Base-by-base conservation (phyloP, 805 yeast genomes). In the Kodamaea laetipori region DNA sequence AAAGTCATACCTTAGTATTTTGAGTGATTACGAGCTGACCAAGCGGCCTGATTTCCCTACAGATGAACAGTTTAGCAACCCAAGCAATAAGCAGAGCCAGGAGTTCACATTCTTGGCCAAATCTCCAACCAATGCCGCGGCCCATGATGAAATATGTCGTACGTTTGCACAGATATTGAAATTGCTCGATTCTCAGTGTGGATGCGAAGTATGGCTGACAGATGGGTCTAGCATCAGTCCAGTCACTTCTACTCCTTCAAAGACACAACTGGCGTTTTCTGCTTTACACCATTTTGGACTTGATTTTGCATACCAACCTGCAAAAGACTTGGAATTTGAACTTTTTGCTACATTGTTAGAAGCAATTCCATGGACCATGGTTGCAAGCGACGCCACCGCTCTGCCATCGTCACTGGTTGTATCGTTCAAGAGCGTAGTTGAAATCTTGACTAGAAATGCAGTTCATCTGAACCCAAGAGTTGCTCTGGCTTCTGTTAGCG, bases 41-140 rank as follows among this genome's bases (percentile, higher is more conserved):
- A 71, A 75, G 9, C 80, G 76, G 34, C 97, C 97, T 0, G 73
- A 73, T 1, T 92, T 89, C 61, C 97, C 96, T 19, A 69, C 79
- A 2, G 81, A 78, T 47, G 76, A 72, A 32, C 69, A 70, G 1
- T 37, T 46, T 25, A 39, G 36, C n/a, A 27, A 30, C 25, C 31
- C 32, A 25, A 34, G 37, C 33, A 11, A 17, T 4, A 13, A 12
- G 19, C 37, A 42, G 16, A 45, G 49, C 43, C 58, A 57, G 43
- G 71, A 66, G 19, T 73, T 74, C 32, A 53, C 51, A 42, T 72
- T 75, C 15, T 69, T 72, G 45, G 76, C 73, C 13, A 63, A 61
- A 27, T 64, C 65, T 31, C 56, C 76, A 1, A 76, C 77, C 16
- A 77, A 78, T 52, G 65, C 73, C 3, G 70, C 67, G 3, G 68